Base-by-base conservation (phyloP, 2,329 filamentous ascomycete genomes). In the Penicillium sp. region DNA sequence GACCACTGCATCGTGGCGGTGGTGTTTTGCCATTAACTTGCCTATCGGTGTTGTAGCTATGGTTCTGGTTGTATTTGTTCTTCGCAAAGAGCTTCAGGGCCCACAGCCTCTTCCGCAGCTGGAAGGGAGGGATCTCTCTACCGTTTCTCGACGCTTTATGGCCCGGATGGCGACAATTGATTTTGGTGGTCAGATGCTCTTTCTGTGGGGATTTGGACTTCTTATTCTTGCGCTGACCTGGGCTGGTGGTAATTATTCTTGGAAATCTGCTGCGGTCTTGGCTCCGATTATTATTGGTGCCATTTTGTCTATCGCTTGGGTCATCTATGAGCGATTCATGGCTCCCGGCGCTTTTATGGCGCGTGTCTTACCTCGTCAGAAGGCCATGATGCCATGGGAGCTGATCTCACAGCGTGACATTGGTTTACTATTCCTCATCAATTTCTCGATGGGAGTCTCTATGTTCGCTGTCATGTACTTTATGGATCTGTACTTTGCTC, bases 401-500 rank as follows among this genome's bases (percentile, higher is more conserved):
- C 72, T 90, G 21, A 77, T 90, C 46, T 71, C 74, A 3, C 79
- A 83, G 54, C 79, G 81, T 33, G 86, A 91, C 61, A 77, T 55
- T 21, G 42, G 42, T 62, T 72, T 78, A 13, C 80, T 85, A 3
- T 53, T 58, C 16, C 11, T 35, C 19, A 39, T 42, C 25, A 54
- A 52, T 23, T 45, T 31, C 19, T 27, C 58, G 3, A 51, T 60
- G 27, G 58, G 58, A 4, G 42, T 46, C 66, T 67, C 74, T 0
- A 71, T 80, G 62, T 81, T 81, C 68, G 77, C 81, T 13, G 83
- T 87, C 1, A 83, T 89, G 62, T 90, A 90, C 70, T 90, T 89
- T 63, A 84, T 88, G 62, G 85, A 84, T 16, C 80, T 89, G 19
- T 90, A 89, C 70, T 90, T 89, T 69, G 83, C 84, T 2, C 73